Base-by-base conservation (phyloP, 1,284 basidiomycete genomes). In the Leccinum fallax region DNA sequence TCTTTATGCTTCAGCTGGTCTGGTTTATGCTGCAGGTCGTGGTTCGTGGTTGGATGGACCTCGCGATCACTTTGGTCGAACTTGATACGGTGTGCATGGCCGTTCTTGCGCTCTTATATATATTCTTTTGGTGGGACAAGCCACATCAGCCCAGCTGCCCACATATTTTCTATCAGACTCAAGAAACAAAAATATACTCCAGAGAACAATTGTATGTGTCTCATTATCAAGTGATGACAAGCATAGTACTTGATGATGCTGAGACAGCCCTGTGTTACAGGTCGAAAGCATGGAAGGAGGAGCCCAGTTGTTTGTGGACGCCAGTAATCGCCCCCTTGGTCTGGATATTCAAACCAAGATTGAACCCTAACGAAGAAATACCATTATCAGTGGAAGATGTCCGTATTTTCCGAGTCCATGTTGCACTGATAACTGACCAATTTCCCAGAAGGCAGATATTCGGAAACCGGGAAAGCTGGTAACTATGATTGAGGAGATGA, bases 91-190 rank as follows among this genome's bases (percentile, higher is more conserved):
- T 53, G 30, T 46, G 43, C 43, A 46, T 46, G 43, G 43, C 43
- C 19, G 10, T 46, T 21, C 43, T 46, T 19, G 43, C 43, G 9
- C 43, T 46, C 43, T 7, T 46, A 13, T 46, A 46, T 32, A n/a
- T 53, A 4, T 51, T 26, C 24, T 53, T 53, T 53, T 53, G 52
- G 52, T 53, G 52, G 52, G 16, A 32, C 52, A 54, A 54, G 32
- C 53, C 53, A 38, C 19, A 26, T 28, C 52, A 30, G 16, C 26
- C 52, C 28, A 19, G 32, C 19, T 28, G 52, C 52, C 52, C 28
- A 3, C 10, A 53, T 53, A 11, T 53, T 28, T 51, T 53, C 28
- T 28, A 53, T 19, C 26, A 53, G 52, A 11, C 52, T 32, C 16
- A n/a, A 30, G 52, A 30, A 53, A n/a, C 11, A 9, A 53, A 32